Evolutionary conservation across 2,329 filamentous ascomycete genomes (phyloP).

Genomic region (Rutstroemia sp.): DNA sequence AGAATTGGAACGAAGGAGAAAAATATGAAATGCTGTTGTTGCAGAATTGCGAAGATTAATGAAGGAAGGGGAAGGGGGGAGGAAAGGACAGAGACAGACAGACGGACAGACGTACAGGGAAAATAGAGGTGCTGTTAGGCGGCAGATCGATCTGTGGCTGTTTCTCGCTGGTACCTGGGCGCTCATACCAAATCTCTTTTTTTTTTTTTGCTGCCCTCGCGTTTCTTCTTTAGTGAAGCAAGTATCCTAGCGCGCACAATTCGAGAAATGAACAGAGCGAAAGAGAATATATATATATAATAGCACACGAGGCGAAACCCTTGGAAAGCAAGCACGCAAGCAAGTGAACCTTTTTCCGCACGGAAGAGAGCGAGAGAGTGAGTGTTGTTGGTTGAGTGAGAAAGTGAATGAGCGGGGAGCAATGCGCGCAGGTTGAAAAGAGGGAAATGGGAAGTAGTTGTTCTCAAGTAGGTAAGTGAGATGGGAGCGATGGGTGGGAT

Average conservation of each 20-base stretch:
- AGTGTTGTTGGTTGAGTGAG: not conserved
- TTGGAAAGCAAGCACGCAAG: not conserved
- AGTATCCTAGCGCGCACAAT: not conserved
- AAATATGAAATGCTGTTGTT: conserved; percentile 5
- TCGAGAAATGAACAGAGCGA: not conserved
- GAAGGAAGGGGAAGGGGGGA: conserved; percentile 3
- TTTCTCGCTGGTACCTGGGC: conserved; percentile 2
- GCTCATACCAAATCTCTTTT: conserved; percentile 2
- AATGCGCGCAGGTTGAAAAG: conserved; percentile 4
- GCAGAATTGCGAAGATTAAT: too few species aligned
- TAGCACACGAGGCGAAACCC: conserved; percentile 1
- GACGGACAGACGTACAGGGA: not conserved
- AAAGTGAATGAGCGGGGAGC: conserved; percentile 5
- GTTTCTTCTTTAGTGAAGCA: not conserved
- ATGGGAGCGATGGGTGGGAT: conserved; percentile 2
- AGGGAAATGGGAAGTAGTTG: not conserved
- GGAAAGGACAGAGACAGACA: not conserved
- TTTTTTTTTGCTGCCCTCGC: not conserved
- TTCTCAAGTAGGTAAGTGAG: conserved; percentile 5
- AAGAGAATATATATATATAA: conserved; percentile 6
- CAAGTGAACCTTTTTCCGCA: not conserved
- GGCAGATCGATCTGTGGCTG: conserved; percentile 9
- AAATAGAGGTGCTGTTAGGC: not conserved
- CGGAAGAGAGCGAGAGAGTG: not conserved
- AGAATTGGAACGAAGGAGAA: conserved; percentile 4